A percentile compares a stretch with the other conserved stretches of the same genome.
These are phyloP conservation scores for Podila verticillata DNA, from an alignment of 192 early-diverging fungal genomes.

Conservation along the genomic window DNA sequence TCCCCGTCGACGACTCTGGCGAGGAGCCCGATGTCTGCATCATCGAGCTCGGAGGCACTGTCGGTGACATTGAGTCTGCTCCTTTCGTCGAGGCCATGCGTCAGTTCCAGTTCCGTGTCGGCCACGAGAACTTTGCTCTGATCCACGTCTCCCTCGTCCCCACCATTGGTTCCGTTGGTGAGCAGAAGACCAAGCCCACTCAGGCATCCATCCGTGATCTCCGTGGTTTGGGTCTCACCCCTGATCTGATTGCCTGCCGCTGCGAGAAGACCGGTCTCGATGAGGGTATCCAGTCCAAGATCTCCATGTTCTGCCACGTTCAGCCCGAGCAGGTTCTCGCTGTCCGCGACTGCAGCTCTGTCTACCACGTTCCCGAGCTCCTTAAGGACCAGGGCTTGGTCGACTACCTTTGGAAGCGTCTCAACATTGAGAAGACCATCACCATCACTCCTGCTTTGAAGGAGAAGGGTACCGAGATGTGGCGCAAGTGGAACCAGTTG, in stretches of 20 bases:
- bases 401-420: conserved; percentile 80
- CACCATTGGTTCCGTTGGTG: conserved; percentile 95
- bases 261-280: conserved; percentile 82
- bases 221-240: conserved; percentile 92
- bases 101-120: conserved; percentile 99
- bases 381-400: conserved; percentile 89
- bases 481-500: conserved; percentile 89
- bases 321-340: conserved; percentile 83
- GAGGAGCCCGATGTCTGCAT: conserved; percentile 96
- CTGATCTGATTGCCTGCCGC: conserved; percentile 98
- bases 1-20: conserved; percentile 86
- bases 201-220: conserved; percentile 96
- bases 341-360: conserved; percentile 95
- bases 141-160: conserved; percentile 98
- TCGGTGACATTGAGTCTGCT: conserved; percentile 98
- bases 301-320: conserved; percentile 99
- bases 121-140: conserved; percentile 96
- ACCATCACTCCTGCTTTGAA: conserved; percentile 61
- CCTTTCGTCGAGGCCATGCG: conserved; percentile 99
- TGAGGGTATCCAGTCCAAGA: conserved; percentile 86
- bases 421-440: conserved; percentile 73
- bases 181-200: conserved; percentile 99
- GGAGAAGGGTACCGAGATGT: conserved; percentile 70
- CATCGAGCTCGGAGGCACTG: conserved; percentile 96
- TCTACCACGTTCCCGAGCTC: conserved; percentile 96